Evolutionary conservation across 2,329 filamentous ascomycete genomes (phyloP), one percentile per base, ranked within the genome.

Genomic region (Pseudocercospora vitis): DNA sequence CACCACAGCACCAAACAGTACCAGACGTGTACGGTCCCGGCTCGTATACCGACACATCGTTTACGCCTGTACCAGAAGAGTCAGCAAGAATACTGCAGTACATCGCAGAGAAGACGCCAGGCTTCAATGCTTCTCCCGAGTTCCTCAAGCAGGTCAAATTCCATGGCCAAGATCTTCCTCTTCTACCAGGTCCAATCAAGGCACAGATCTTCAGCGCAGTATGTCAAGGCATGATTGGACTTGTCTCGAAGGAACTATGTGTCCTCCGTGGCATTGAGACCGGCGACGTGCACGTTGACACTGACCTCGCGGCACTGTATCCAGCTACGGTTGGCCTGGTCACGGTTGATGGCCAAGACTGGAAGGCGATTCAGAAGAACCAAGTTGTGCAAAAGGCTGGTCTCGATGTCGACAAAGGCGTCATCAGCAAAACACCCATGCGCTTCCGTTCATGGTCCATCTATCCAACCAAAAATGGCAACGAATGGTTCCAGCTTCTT

Each of bases 401-500:
- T 39, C 5, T 62, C 54, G 9, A 59, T 70, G 6, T 66, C 71
- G 56, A 58, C 24, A 54, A 58, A 24, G 56, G 55, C 2, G 65
- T 70, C 3, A 69, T 77, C 63, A 73, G 70, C 55, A 72, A 76
- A 55, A 68, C 68, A 23, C 73, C 71, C 1, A 72, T 71, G 62
- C 64, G 65, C 3, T 73, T 72, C 37, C 71, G 77, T 14, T 63
- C 71, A 3, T 76, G 74, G 6, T 74, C 71, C 1, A 71, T 78
- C 40, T 81, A 80, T 56, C 74, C 73, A 6, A 81, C 78, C 0
- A 73, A 70, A n/a, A 66, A 76, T 28, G 64, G 70, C 0, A 68
- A 70, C 0, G 71, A 74, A 0, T 79, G 75, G 74, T 81, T 78
- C 61, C 76, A 76, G 8, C 68, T 81, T 0, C 77, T 81, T 49